Evolutionary conservation across 139 green algal species (phyloP).

Genomic region (Picochlorum costavermella): DNA sequence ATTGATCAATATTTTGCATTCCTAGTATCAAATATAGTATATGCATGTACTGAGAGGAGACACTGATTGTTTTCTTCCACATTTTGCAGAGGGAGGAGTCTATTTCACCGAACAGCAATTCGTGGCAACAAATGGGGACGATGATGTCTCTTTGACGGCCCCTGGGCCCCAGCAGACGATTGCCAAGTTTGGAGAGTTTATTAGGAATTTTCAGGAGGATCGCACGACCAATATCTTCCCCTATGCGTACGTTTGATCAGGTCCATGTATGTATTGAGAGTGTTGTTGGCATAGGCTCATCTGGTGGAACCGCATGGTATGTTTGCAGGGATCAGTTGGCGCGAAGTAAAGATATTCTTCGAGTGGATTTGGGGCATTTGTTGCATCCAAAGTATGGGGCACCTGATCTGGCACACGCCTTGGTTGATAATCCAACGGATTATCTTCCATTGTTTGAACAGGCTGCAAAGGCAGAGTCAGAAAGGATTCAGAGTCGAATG

Average conservation of each 20-base stretch:
- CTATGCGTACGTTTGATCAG: slow-evolving; percentile 27
- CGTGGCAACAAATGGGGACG: slow-evolving; percentile 10
- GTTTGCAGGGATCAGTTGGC: slow-evolving; percentile 40
- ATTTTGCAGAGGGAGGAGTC: slow-evolving; percentile 34
- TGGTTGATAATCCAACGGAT: slow-evolving; percentile 30
- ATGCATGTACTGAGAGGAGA: neutral
- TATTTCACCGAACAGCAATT: slow-evolving; percentile 47
- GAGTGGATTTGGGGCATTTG: slow-evolving; percentile 28
- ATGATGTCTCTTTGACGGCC: slow-evolving; percentile 10
- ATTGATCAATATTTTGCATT: too few species aligned
- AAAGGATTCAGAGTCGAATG: slow-evolving; percentile 13
- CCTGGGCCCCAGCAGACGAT: slow-evolving; percentile 23
- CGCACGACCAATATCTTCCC: slow-evolving; percentile 18
- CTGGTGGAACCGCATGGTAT: neutral
- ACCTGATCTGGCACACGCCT: slow-evolving; percentile 20
- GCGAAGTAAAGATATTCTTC: slow-evolving; percentile 16
- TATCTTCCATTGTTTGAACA: slow-evolving; percentile 32
- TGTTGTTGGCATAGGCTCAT: slow-evolving; percentile 4
- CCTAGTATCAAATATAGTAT: too few species aligned
- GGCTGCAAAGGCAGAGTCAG: slow-evolving; percentile 23
- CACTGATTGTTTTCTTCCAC: neutral
- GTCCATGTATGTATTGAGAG: neutral
- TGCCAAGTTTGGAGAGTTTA: slow-evolving; percentile 44
- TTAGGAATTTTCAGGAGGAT: slow-evolving; percentile 38
- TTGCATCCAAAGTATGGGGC: slow-evolving; percentile 26